Percentiles rank a stretch among this genome's conserved stretches.
These are phyloP conservation scores for Pseudonitzschia multistriata DNA, from an alignment of 108 stramenopile genomes.

Conservation along the genomic window DNA sequence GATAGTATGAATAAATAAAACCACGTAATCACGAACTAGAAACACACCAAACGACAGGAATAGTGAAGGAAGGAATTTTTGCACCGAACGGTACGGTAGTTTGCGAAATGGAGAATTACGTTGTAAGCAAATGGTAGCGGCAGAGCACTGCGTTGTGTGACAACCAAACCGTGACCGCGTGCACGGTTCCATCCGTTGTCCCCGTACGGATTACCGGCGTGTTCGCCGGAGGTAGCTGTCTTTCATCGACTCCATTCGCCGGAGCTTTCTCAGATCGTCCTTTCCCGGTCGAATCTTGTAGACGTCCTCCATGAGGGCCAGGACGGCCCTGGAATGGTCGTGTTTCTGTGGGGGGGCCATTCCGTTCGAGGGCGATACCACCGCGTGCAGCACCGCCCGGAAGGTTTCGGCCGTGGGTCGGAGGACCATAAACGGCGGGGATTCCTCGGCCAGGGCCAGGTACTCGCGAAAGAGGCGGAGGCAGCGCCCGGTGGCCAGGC, in stretches of 20 bases:
- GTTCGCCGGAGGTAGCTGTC: not conserved
- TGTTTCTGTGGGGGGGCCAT: not conserved
- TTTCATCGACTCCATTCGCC: not conserved
- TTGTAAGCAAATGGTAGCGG: too few species aligned
- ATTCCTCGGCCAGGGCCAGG: not conserved
- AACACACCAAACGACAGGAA: too few species aligned
- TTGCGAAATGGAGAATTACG: too few species aligned
- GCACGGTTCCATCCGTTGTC: too few species aligned
- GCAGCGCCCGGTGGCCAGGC: not conserved
- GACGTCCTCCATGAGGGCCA: not conserved
- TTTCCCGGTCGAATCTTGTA: not conserved
- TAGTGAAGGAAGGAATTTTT: not conserved
- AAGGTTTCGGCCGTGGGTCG: slow-evolving; percentile 18
- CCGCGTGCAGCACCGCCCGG: slow-evolving; percentile 11
- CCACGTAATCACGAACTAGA: too few species aligned
- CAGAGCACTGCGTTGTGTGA: too few species aligned
- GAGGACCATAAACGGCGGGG: not conserved
- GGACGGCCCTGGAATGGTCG: not conserved
- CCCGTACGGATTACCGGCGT: too few species aligned
- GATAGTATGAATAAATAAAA: too few species aligned
- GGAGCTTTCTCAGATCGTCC: slow-evolving; percentile 5
- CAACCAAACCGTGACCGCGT: too few species aligned
- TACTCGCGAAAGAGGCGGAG: slow-evolving; percentile 2
- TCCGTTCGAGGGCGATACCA: not conserved
- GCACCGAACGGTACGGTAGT: too few species aligned